phyloP scores from a whole-genome alignment of 2,329 filamentous ascomycete species.

The Xylariales sp. region DNA sequence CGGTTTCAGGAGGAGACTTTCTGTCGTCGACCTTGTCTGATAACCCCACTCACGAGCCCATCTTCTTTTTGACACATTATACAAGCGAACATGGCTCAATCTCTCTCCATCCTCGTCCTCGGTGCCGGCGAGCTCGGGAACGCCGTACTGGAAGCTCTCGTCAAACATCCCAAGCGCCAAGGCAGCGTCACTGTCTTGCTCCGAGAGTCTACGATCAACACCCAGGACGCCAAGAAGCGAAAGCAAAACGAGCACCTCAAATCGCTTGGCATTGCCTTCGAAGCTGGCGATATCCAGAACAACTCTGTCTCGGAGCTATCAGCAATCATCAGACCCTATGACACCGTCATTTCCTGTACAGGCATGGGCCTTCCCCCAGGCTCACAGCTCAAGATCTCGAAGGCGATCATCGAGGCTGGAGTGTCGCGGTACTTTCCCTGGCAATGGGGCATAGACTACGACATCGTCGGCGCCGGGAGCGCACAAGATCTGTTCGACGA shows the following conservation, averaged over 20 bases:
- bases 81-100: neutral
- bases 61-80: too few species aligned
- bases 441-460: slow-evolving; percentile 73
- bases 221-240: slow-evolving; percentile 31
- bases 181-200: slow-evolving; percentile 48
- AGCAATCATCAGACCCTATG: slow-evolving; percentile 38
- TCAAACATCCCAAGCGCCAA: slow-evolving; percentile 36
- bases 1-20: too few species aligned
- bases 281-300: slow-evolving; percentile 36
- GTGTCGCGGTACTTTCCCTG: slow-evolving; percentile 59
- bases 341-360: slow-evolving; percentile 55
- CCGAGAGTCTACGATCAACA: slow-evolving; percentile 41
- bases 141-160: slow-evolving; percentile 48
- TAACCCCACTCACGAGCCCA: too few species aligned
- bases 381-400: slow-evolving; percentile 52
- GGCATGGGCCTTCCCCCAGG: slow-evolving; percentile 54
- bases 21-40: too few species aligned
- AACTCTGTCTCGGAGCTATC: slow-evolving; percentile 33
- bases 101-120: slow-evolving; percentile 48
- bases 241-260: slow-evolving; percentile 28
- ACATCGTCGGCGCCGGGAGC: slow-evolving; percentile 53
- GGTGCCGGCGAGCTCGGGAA: slow-evolving; percentile 64
- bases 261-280: slow-evolving; percentile 33
- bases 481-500: slow-evolving; percentile 64
- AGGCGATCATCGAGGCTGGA: slow-evolving; percentile 47